Base-by-base conservation (phyloP, 176 grass and related monocot genomes). In the Ananas comosus region DNA sequence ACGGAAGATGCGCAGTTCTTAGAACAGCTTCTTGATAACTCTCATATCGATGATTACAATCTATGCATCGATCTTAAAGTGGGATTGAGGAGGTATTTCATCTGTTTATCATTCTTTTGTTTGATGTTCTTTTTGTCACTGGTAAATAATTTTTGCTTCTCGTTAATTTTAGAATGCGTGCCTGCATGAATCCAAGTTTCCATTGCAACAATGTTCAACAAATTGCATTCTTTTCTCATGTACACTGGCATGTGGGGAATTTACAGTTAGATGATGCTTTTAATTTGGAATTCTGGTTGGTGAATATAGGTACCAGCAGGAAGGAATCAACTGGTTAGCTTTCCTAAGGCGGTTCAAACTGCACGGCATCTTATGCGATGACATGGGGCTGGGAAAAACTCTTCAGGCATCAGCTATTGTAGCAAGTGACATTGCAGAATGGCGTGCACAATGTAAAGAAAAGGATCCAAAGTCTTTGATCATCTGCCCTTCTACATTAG, bases 281-380 rank as follows among this genome's bases (percentile, higher is more conserved):
- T 64, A 7, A 42, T 14, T 28, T 57, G 51, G 14, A 72, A 53
- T 68, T 70, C 13, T 78, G 21, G 2, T 70, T 85, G 54, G 49
- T 75, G 2, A 19, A 63, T 76, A 48, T 68, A 99, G 94, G 87
- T 99, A 99, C 80, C 94, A 99, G 64, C 94, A 99, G 86, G 94
- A 99, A 84, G 94, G 94, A 47, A 93, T 99, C 28, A 99, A 99
- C 77, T 99, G 94, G 94, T 76, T 99, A 51, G 84, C 89, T 78
- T 99, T 99, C 78, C 76, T 99, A 59, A 90, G 80, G 67, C 80
- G 89, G 29, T 99, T 99, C 74, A 99, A 99, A 73, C 74, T 99
- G 54, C 94, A 99, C 72, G 94, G 94, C 81, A 99, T 99, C 83
- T 84, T 99, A 75, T 99, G 94, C 81, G 94, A 99, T 83, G 94